phyloP scores from a whole-genome alignment of 306 rosid genomes.

The Vachellia collinsii region DNA sequence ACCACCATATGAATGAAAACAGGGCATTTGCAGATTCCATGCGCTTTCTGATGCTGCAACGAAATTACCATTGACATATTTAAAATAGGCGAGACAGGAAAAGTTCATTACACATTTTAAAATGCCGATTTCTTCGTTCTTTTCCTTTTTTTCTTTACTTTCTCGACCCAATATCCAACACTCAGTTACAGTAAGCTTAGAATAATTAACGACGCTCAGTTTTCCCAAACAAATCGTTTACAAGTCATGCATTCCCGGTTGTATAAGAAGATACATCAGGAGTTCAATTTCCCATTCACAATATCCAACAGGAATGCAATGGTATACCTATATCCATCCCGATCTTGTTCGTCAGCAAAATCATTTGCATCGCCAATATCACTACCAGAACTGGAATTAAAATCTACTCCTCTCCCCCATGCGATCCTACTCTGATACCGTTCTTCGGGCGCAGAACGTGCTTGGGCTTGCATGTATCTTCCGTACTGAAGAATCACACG shows the following conservation, averaged over 20 bases:
- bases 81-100: neutral
- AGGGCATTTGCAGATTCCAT: slow-evolving; percentile 70
- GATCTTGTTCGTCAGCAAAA: slow-evolving; percentile 38
- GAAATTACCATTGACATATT: slow-evolving; percentile 10
- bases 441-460: slow-evolving; percentile 29
- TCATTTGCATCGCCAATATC: slow-evolving; percentile 43
- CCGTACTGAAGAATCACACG: slow-evolving; percentile 60
- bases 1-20: slow-evolving; percentile 89
- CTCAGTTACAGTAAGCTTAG: neutral
- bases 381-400: slow-evolving; percentile 60
- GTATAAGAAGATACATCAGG: neutral
- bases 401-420: slow-evolving; percentile 50
- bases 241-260: neutral
- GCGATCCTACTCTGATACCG: neutral
- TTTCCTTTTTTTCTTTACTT: too few relatives aligned
- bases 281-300: neutral
- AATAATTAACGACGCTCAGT: too few relatives aligned
- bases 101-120: neutral
- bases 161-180: neutral
- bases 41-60: slow-evolving; percentile 56
- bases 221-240: neutral
- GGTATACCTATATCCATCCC: slow-evolving; percentile 51
- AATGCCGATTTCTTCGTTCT: neutral
- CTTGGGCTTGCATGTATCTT: slow-evolving; percentile 37
- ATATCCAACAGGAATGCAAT: neutral